Percentiles rank a stretch among this genome's conserved stretches.
These are phyloP conservation scores for Cutaneotrichosporon dermatis DNA, from an alignment of 1,284 basidiomycete genomes.

Conservation along the genomic window DNA sequence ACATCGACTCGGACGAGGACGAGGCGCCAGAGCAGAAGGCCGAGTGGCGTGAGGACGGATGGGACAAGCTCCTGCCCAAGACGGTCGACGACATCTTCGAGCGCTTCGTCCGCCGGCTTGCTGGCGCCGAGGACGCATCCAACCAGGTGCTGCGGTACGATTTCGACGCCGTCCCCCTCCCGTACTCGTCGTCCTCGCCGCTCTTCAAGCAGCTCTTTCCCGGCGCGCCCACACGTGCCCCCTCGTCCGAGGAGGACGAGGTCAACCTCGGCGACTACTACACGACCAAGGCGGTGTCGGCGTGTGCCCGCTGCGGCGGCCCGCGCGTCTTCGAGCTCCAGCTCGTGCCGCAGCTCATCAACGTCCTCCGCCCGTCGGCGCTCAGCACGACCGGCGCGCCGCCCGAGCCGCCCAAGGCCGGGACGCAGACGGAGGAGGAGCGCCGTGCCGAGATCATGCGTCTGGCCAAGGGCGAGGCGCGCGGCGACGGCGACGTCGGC, in stretches of 20 bases:
- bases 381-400: constrained; percentile 22
- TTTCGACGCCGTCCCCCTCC: constrained; percentile 45
- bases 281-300: constrained; percentile 29
- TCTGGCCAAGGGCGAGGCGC: constrained; percentile 26
- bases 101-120: constrained; percentile 41
- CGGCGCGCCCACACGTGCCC: constrained; percentile 20
- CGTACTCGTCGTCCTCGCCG: constrained; percentile 43
- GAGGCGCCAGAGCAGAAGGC: constrained; percentile 29
- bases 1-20: constrained; percentile 25
- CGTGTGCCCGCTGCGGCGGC: constrained; percentile 37
- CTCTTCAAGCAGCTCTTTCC: constrained; percentile 46
- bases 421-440: constrained; percentile 34
- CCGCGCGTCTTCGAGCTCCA: constrained; percentile 48
- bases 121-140: constrained; percentile 39
- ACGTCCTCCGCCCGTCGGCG: constrained; percentile 32
- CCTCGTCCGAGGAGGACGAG: constrained; percentile 39
- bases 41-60: constrained; percentile 30
- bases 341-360: constrained; percentile 47
- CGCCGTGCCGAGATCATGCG: constrained; percentile 37
- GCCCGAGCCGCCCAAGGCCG: background rate
- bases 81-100: constrained; percentile 49
- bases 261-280: constrained; percentile 32
- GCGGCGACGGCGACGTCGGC: constrained; percentile 22
- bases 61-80: constrained; percentile 43
- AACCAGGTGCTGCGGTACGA: constrained; percentile 50